phyloP scores from a whole-genome alignment of 164 flowering plant genomes.

The Vitis cinerea region DNA sequence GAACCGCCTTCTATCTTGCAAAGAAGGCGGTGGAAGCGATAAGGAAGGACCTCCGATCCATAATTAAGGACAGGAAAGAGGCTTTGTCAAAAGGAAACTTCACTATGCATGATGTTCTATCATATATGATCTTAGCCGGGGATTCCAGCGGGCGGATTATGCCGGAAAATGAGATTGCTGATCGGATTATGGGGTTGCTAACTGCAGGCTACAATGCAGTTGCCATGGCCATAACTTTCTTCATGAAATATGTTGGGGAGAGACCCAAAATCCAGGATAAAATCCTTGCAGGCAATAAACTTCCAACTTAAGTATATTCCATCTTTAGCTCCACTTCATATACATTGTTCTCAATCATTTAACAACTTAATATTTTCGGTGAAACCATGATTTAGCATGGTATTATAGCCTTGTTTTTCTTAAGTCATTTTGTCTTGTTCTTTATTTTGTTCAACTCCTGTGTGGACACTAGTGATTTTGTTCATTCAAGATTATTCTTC shows the following conservation, averaged over 20 bases:
- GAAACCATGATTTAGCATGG: no score
- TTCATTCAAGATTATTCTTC: no score
- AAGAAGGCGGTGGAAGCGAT: conserved; percentile 34
- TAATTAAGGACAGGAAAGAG: conserved; percentile 35
- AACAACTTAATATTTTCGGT: no score
- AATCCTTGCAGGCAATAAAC: conserved; percentile 32
- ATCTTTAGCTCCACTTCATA: no score
- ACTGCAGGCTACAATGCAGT: conserved; percentile 59
- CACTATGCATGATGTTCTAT: conserved; percentile 36
- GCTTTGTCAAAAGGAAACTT: conserved; percentile 25
- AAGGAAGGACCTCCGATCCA: conserved; percentile 26
- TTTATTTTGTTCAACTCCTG: no score
- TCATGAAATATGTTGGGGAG: conserved; percentile 50
- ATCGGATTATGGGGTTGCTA: conserved; percentile 49
- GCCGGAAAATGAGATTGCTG: conserved; percentile 48
- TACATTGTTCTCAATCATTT: no score
- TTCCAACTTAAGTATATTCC: background rate
- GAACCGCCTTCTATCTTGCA: conserved; percentile 38
- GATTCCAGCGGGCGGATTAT: conserved; percentile 38
- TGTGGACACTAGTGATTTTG: no score
- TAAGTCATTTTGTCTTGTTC: no score
- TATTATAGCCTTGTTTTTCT: no score
- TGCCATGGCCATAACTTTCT: conserved; percentile 43
- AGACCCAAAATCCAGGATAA: conserved; percentile 36
- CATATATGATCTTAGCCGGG: conserved; percentile 34